Conservation (phyloP, 2,329 filamentous ascomycete species). For the Calycina herbarum region DNA sequence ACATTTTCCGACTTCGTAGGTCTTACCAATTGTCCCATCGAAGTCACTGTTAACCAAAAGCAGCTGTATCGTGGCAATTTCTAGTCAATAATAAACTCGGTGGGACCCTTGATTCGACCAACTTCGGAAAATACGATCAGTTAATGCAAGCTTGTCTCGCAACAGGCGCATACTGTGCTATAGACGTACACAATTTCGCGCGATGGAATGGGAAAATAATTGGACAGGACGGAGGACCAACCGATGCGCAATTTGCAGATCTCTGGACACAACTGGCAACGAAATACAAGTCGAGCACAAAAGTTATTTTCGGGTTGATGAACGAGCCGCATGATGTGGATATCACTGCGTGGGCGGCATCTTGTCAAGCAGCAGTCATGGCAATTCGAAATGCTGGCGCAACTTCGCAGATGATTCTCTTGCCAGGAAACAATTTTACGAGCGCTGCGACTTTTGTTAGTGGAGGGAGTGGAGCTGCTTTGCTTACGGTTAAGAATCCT, state of each 20-base stretch:
- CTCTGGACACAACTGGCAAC: slow-evolving; percentile 60
- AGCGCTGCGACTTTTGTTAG: slow-evolving; percentile 50
- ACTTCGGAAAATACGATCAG: slow-evolving; percentile 53
- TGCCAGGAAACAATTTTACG: slow-evolving; percentile 62
- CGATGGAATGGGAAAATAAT: slow-evolving; percentile 63
- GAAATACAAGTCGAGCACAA: slow-evolving; percentile 52
- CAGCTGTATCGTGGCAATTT: slow-evolving; percentile 58
- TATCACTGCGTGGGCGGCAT: slow-evolving; percentile 56
- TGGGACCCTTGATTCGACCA: slow-evolving; percentile 48
- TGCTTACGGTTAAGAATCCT: slow-evolving; percentile 56
- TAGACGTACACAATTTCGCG: slow-evolving; percentile 59
- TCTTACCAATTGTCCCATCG: slow-evolving; percentile 67
- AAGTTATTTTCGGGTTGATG: slow-evolving; percentile 65
- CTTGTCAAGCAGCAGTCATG: slow-evolving; percentile 61
- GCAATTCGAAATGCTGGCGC: slow-evolving; percentile 64
- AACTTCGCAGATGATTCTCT: slow-evolving; percentile 60
- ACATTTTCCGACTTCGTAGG: slow-evolving; percentile 55
- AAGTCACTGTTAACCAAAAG: slow-evolving; percentile 33
- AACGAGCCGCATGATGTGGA: slow-evolving; percentile 51
- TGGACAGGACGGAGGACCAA: slow-evolving; percentile 60
- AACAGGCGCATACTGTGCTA: slow-evolving; percentile 57
- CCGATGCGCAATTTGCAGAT: slow-evolving; percentile 55
- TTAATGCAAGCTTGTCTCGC: slow-evolving; percentile 56
- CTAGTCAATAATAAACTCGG: slow-evolving; percentile 52
- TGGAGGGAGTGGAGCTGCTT: slow-evolving; percentile 50